Percentiles rank a stretch among this genome's conserved stretches.
phyloP scores from a whole-genome alignment of 2,329 filamentous ascomycete species.

The Nemania abortiva region DNA sequence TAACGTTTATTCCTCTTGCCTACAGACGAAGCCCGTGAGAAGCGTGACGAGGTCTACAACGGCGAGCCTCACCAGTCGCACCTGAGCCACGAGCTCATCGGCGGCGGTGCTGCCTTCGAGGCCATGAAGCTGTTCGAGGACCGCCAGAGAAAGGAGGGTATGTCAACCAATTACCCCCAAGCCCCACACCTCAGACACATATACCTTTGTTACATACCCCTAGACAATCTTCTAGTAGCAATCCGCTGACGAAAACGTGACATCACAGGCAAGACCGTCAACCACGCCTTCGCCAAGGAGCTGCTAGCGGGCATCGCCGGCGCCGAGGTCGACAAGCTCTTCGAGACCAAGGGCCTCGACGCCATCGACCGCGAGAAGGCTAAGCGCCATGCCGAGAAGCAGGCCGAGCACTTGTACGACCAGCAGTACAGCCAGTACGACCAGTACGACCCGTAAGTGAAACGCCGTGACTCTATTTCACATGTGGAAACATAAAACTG shows the following conservation, averaged over 20 bases:
- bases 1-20: slow-evolving; percentile 3
- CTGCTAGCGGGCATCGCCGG: slow-evolving; percentile 77
- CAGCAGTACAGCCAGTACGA: slow-evolving; percentile 67
- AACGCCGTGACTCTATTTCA: too few species aligned
- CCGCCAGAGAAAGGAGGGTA: slow-evolving; percentile 76
- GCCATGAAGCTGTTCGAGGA: slow-evolving; percentile 86
- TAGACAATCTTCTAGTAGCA: neutral
- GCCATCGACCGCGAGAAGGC: slow-evolving; percentile 68
- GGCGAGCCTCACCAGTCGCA: slow-evolving; percentile 67
- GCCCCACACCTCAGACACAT: neutral
- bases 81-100: slow-evolving; percentile 79
- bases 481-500: too few species aligned
- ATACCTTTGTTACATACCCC: neutral
- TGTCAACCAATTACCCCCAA: slow-evolving; percentile 34
- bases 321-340: slow-evolving; percentile 80
- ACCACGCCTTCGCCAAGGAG: slow-evolving; percentile 83
- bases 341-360: slow-evolving; percentile 77
- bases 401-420: slow-evolving; percentile 71
- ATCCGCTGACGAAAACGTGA: slow-evolving; percentile 5
- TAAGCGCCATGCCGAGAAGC: slow-evolving; percentile 68
- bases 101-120: slow-evolving; percentile 80
- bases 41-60: slow-evolving; percentile 60
- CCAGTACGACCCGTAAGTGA: slow-evolving; percentile 68
- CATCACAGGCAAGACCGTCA: slow-evolving; percentile 72
- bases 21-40: slow-evolving; percentile 57